Percentiles rank a stretch among this genome's conserved stretches.
phyloP scores from a whole-genome alignment of 352 stramenopile species.

The Phytophthora pseudosyringae region DNA sequence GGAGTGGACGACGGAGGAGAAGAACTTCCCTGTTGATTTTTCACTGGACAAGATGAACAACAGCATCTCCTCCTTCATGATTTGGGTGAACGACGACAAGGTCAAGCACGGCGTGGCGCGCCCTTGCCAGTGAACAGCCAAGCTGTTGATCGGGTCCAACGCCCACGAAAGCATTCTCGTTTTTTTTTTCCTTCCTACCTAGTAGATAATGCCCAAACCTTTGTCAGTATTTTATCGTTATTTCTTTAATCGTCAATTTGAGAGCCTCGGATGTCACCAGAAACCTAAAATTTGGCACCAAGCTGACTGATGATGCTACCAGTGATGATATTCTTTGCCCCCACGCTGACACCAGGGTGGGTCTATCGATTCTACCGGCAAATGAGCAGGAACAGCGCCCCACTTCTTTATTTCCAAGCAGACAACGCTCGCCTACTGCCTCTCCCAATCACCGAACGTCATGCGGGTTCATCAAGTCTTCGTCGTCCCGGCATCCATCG shows the following conservation, averaged over 20 bases:
- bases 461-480: neutral
- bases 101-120: slow-evolving; percentile 8
- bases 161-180: too few species aligned
- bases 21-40: slow-evolving; percentile 9
- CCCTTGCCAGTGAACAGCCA: slow-evolving; percentile 1
- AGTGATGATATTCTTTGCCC: too few species aligned
- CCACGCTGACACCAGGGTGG: too few species aligned
- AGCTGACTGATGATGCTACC: too few species aligned
- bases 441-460: neutral
- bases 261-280: too few species aligned
- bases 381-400: too few species aligned
- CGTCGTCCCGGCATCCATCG: neutral
- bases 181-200: too few species aligned
- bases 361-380: neutral
- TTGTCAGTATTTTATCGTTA: too few species aligned
- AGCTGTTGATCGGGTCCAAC: too few species aligned
- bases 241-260: too few species aligned
- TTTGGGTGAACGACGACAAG: slow-evolving; percentile 4
- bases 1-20: slow-evolving; percentile 12
- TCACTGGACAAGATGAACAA: slow-evolving; percentile 12
- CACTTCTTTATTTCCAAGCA: neutral
- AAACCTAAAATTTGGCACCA: too few species aligned
- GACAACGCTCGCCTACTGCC: neutral
- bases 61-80: slow-evolving; percentile 14
- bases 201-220: too few species aligned